A percentile compares a stretch with the other conserved stretches of the same genome.
Evolutionary conservation across 2,329 filamentous ascomycete genomes (phyloP).

Genomic region (Fusarium napiforme): DNA sequence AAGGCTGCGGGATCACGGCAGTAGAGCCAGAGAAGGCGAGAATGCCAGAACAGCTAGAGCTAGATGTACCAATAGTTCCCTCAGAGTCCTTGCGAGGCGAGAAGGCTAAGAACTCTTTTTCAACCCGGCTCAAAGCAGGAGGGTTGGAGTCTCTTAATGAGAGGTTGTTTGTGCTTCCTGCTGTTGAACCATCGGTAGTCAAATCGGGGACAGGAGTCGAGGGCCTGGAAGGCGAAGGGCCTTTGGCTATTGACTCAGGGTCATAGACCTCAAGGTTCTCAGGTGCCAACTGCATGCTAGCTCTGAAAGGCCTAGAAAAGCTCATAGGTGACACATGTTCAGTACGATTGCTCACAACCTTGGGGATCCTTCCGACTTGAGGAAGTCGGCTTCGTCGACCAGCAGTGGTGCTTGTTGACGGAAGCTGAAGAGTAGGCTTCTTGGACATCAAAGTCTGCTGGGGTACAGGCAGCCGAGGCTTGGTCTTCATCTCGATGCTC

Average conservation of each 20-base stretch:
- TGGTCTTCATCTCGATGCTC: slow-evolving; percentile 6
- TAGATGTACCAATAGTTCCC: slow-evolving; percentile 57
- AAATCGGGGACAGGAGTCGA: slow-evolving; percentile 53
- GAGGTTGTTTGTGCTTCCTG: slow-evolving; percentile 48
- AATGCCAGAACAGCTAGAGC: slow-evolving; percentile 74
- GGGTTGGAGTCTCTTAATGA: slow-evolving; percentile 47
- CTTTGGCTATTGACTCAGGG: slow-evolving; percentile 58
- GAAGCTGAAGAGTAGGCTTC: slow-evolving; percentile 3
- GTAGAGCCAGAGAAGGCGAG: slow-evolving; percentile 71
- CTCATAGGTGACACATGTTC: slow-evolving; percentile 78
- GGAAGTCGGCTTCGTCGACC: slow-evolving; percentile 69
- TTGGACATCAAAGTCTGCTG: slow-evolving; percentile 10
- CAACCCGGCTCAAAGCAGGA: slow-evolving; percentile 43
- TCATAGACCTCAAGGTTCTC: slow-evolving; percentile 46
- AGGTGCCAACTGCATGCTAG: slow-evolving; percentile 56
- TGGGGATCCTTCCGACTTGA: slow-evolving; percentile 87
- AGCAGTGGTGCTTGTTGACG: slow-evolving; percentile 6
- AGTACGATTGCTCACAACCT: slow-evolving; percentile 76
- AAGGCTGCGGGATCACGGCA: slow-evolving; percentile 71
- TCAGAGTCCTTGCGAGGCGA: slow-evolving; percentile 78
- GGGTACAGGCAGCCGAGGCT: slow-evolving; percentile 10
- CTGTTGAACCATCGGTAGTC: slow-evolving; percentile 50
- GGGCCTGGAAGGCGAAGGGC: slow-evolving; percentile 57
- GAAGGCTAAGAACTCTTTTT: slow-evolving; percentile 78
- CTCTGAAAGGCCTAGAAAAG: slow-evolving; percentile 84